phyloP scores from a whole-genome alignment of 345 rosid species.

The Passiflora organensis region DNA sequence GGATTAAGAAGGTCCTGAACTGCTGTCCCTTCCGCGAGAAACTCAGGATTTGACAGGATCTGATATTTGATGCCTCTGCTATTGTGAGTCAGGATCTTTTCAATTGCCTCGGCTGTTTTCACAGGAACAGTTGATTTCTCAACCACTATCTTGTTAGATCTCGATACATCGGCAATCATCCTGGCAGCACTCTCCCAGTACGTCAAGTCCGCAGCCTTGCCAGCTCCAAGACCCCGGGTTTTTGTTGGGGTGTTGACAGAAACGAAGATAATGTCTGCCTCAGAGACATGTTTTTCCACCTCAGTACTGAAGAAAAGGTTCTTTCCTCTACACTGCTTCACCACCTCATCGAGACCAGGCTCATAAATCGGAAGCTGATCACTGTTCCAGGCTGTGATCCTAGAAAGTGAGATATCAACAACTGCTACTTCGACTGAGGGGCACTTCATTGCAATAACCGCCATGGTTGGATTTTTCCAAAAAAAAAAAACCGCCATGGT shows the following conservation, averaged over 20 bases:
- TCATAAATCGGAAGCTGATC: constrained; percentile 64
- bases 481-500: constrained; percentile 62
- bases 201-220: constrained; percentile 20
- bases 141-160: constrained; percentile 20
- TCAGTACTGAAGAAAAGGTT: constrained; percentile 35
- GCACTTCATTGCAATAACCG: constrained; percentile 63
- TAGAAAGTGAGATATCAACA: constrained; percentile 57
- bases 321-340: constrained; percentile 60
- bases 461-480: constrained; percentile 49
- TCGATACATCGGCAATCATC: constrained; percentile 25
- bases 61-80: constrained; percentile 18
- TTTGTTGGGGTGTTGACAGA: constrained; percentile 26
- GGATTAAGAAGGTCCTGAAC: constrained; percentile 19
- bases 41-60: constrained; percentile 21
- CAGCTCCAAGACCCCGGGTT: constrained; percentile 19
- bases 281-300: constrained; percentile 19
- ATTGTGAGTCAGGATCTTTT: constrained; percentile 19
- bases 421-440: constrained; percentile 60
- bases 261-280: constrained; percentile 19
- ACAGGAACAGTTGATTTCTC: constrained; percentile 26
- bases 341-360: constrained; percentile 67
- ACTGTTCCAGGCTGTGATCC: constrained; percentile 68
- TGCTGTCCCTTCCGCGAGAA: constrained; percentile 25
- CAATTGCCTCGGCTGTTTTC: constrained; percentile 22
- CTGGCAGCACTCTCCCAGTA: constrained; percentile 26